Evolutionary conservation across 208 protist genomes (phyloP).

Genomic region (Trypanosoma grayi): DNA sequence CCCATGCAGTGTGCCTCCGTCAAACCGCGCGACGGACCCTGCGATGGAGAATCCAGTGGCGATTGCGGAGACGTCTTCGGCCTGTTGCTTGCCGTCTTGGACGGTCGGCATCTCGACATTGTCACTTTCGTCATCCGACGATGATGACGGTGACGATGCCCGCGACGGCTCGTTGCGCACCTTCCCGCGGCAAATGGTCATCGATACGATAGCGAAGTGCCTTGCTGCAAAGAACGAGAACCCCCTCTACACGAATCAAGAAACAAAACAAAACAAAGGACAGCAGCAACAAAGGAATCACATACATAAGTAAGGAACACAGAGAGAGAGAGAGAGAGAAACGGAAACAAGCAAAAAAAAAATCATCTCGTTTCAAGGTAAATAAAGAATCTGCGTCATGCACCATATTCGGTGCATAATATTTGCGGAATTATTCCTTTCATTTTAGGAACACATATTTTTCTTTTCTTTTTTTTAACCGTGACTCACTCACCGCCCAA

Average conservation of each 20-base stretch:
- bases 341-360: background rate
- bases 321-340: background rate
- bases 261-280: no score
- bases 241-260: no score
- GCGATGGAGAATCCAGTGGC: constrained; percentile 28
- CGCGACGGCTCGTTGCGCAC: no score
- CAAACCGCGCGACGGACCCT: constrained; percentile 52
- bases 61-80: background rate
- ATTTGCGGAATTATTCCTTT: no score
- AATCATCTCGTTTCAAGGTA: no score
- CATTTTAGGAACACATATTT: background rate
- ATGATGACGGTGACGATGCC: no score
- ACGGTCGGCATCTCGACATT: background rate
- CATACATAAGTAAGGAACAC: no score
- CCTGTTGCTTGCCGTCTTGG: background rate
- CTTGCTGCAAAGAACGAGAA: no score
- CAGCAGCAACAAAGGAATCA: no score
- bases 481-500: background rate
- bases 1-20: constrained; percentile 26
- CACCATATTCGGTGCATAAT: no score
- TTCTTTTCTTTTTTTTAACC: background rate
- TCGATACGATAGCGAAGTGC: background rate
- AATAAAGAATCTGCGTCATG: no score
- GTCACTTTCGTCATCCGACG: no score
- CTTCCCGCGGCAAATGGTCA: background rate